phyloP scores from a whole-genome alignment of 2,329 filamentous ascomycete species.

The Penicillium freii region DNA sequence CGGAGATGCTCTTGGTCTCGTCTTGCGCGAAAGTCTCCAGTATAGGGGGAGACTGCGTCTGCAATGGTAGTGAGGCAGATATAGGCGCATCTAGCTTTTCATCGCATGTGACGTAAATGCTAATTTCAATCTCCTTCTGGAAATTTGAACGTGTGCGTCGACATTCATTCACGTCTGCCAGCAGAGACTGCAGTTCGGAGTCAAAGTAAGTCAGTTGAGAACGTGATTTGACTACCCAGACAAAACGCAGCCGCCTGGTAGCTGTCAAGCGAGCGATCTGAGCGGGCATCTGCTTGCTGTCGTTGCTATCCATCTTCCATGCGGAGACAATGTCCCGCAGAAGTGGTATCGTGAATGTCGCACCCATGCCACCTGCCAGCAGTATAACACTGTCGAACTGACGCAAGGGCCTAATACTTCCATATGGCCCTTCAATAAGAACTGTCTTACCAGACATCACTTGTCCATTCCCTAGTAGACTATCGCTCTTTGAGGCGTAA shows the following conservation, averaged over 20 bases:
- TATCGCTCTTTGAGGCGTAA: constrained; percentile 48
- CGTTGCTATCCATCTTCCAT: constrained; percentile 39
- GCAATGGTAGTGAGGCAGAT: constrained; percentile 26
- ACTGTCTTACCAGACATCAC: constrained; percentile 36
- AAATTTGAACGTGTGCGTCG: constrained; percentile 31
- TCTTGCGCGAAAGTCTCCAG: neutral
- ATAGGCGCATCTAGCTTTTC: constrained; percentile 39
- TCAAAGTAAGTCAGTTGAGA: constrained; percentile 55
- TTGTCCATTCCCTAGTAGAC: constrained; percentile 21
- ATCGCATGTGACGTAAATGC: constrained; percentile 57
- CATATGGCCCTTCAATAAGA: constrained; percentile 56
- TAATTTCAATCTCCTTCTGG: constrained; percentile 50
- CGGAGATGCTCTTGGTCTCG: constrained; percentile 11
- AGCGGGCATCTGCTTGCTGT: constrained; percentile 3
- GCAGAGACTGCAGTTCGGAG: constrained; percentile 48
- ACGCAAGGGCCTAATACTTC: constrained; percentile 50
- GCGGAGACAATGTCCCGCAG: constrained; percentile 55
- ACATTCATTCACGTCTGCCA: constrained; percentile 43
- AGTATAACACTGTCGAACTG: constrained; percentile 63
- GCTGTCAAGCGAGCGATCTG: constrained; percentile 32
- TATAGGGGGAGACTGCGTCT: neutral
- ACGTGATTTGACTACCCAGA: constrained; percentile 60
- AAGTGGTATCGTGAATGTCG: constrained; percentile 57
- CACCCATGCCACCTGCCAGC: constrained; percentile 60
- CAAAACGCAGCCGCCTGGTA: constrained; percentile 53